These are phyloP conservation scores for Gossypium sturtianum DNA, from an alignment of 345 rosid species.

Conservation along the genomic window DNA sequence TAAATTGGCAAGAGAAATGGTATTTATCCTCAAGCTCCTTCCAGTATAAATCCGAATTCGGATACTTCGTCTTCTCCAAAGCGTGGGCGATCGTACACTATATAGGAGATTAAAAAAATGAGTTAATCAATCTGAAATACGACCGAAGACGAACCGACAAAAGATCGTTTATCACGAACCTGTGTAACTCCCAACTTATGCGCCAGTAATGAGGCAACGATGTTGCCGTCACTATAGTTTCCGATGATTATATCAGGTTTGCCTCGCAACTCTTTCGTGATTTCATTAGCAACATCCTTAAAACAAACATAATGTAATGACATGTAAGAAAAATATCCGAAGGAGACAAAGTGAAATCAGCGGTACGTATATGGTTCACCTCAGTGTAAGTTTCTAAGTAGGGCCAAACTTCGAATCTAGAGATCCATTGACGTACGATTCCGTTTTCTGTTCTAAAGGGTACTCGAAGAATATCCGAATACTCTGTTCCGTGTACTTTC, in stretches of 20 bases:
- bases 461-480: conserved; percentile 80
- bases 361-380: conserved; percentile 26
- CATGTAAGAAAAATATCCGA: not conserved
- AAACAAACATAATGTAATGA: not conserved
- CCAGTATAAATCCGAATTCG: conserved; percentile 94
- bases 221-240: conserved; percentile 96
- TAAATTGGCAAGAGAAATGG: conserved; percentile 93
- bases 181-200: conserved; percentile 88
- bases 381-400: conserved; percentile 83
- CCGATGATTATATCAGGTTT: conserved; percentile 91
- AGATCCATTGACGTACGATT: conserved; percentile 79
- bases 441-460: conserved; percentile 85
- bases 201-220: conserved; percentile 83
- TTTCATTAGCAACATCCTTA: conserved; percentile 79
- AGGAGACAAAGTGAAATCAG: not conserved
- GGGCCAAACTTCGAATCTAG: conserved; percentile 98
- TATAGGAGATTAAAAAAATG: not conserved
- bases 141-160: not conserved
- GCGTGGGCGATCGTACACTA: conserved; percentile 98
- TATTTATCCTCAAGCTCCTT: conserved; percentile 83
- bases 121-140: not conserved
- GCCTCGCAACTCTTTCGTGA: conserved; percentile 71
- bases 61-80: conserved; percentile 90
- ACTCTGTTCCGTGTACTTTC: conserved; percentile 65
- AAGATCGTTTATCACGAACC: conserved; percentile 33